Percentiles rank a stretch among this genome's conserved stretches.
phyloP scores from a whole-genome alignment of 2,329 filamentous ascomycete genomes.

The Colletotrichum salicis region DNA sequence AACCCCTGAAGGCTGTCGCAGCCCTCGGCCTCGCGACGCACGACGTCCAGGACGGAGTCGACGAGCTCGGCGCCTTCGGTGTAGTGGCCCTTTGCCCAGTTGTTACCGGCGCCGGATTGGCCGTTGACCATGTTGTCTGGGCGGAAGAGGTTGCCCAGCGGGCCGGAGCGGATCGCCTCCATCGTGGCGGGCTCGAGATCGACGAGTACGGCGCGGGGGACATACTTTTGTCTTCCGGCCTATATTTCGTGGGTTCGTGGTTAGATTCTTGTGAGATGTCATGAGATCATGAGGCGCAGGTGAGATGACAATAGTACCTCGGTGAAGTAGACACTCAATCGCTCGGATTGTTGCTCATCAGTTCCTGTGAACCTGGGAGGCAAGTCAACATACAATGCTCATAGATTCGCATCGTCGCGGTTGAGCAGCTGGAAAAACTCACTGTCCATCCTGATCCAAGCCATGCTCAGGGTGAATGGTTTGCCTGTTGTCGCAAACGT shows the following conservation, averaged over 20 bases:
- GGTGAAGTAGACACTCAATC: slow-evolving; percentile 99
- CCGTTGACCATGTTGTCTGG: slow-evolving; percentile 99
- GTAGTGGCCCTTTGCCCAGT: slow-evolving; percentile 99
- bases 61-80: slow-evolving; percentile 99
- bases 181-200: slow-evolving; percentile 99
- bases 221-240: slow-evolving; percentile 98
- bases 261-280: neutral
- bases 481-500: slow-evolving; percentile 64
- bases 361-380: slow-evolving; percentile 86
- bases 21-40: slow-evolving; percentile 97
- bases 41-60: slow-evolving; percentile 96
- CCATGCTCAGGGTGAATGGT: slow-evolving; percentile 91
- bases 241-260: slow-evolving; percentile 49
- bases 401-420: neutral
- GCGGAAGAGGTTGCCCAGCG: slow-evolving; percentile 98
- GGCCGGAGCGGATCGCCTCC: slow-evolving; percentile 97
- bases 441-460: slow-evolving; percentile 96
- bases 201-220: slow-evolving; percentile 98
- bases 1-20: slow-evolving; percentile 99
- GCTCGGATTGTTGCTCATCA: slow-evolving; percentile 98
- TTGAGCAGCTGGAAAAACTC: slow-evolving; percentile 55
- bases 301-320: slow-evolving; percentile 54
- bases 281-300: slow-evolving; percentile 29
- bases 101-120: slow-evolving; percentile 99
- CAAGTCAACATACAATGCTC: slow-evolving; percentile 21